Evolutionary conservation across 2,329 filamentous ascomycete species (phyloP).

Genomic region (Lecanoromycetidae sp.): DNA sequence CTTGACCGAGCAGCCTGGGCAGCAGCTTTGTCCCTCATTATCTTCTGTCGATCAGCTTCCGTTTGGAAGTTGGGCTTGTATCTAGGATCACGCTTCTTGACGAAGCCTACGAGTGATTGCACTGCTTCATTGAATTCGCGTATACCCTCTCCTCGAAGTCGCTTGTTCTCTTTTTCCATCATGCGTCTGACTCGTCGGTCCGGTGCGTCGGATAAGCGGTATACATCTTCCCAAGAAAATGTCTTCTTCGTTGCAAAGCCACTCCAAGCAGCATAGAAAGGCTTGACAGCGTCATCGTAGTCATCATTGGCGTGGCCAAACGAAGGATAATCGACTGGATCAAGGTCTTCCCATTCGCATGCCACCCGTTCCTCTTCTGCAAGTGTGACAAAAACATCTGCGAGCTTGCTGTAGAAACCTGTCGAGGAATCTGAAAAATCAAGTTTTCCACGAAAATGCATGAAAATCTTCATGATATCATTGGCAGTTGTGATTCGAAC

Average conservation of each 20-base stretch:
- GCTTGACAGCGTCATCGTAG: slow-evolving; percentile 63
- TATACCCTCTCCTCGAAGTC: slow-evolving; percentile 65
- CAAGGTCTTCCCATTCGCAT: slow-evolving; percentile 53
- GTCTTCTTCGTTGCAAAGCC: slow-evolving; percentile 73
- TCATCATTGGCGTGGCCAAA: slow-evolving; percentile 68
- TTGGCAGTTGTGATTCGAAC: slow-evolving; percentile 66
- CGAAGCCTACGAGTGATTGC: slow-evolving; percentile 71
- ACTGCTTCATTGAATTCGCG: slow-evolving; percentile 91
- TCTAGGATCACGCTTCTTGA: slow-evolving; percentile 80
- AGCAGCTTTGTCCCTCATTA: slow-evolving; percentile 62
- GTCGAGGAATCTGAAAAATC: slow-evolving; percentile 67
- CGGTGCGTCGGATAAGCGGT: slow-evolving; percentile 71
- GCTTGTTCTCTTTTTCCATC: slow-evolving; percentile 94
- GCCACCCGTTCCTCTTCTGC: slow-evolving; percentile 68
- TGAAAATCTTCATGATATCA: slow-evolving; percentile 65
- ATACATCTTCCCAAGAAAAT: slow-evolving; percentile 82
- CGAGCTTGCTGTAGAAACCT: slow-evolving; percentile 75
- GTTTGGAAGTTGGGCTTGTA: slow-evolving; percentile 66
- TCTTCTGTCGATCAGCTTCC: slow-evolving; percentile 67
- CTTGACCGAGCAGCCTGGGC: slow-evolving; percentile 75
- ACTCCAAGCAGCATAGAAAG: slow-evolving; percentile 72
- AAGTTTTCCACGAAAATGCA: slow-evolving; percentile 65
- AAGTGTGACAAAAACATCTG: slow-evolving; percentile 66
- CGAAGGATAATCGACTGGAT: slow-evolving; percentile 57
- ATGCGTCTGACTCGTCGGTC: slow-evolving; percentile 69